These are phyloP conservation scores for Diutina sp. DNA, from an alignment of 1,139 yeast genomes.

Conservation along the genomic window DNA sequence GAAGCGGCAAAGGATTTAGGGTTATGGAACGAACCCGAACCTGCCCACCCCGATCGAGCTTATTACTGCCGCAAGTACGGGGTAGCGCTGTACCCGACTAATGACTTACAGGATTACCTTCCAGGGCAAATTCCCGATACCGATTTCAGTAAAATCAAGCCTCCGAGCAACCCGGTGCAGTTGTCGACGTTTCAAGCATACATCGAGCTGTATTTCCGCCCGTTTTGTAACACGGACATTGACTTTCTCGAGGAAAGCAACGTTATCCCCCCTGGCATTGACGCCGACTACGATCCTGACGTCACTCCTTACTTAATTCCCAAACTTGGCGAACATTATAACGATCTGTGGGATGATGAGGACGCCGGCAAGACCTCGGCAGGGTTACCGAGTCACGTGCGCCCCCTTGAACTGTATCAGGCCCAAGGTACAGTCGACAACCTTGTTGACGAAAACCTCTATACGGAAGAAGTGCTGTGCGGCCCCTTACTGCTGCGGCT, in stretches of 20 bases:
- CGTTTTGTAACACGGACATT: conserved; percentile 68
- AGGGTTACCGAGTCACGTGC: conserved; percentile 21
- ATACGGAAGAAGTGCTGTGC: conserved; percentile 66
- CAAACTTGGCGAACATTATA: conserved; percentile 69
- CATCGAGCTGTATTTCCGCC: conserved; percentile 75
- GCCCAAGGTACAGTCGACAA: conserved; percentile 54
- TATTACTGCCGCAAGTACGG: conserved; percentile 41
- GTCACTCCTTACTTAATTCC: conserved; percentile 68
- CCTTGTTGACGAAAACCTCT: conserved; percentile 51
- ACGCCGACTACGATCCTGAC: conserved; percentile 47
- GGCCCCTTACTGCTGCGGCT: conserved; percentile 88
- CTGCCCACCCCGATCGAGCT: background rate
- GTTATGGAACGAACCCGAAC: background rate
- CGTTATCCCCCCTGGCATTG: conserved; percentile 41
- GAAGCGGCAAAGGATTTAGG: background rate
- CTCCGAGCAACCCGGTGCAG: conserved; percentile 85
- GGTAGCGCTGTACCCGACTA: conserved; percentile 79
- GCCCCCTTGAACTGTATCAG: conserved; percentile 30
- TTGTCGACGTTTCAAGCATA: conserved; percentile 79
- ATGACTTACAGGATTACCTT: conserved; percentile 58
- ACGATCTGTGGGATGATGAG: conserved; percentile 79
- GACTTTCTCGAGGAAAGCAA: conserved; percentile 54
- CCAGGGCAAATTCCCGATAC: conserved; percentile 85
- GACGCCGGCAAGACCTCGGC: conserved; percentile 38
- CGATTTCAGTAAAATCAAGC: conserved; percentile 72